Evolutionary conservation across 805 yeast genomes (phyloP), one percentile per base, ranked within the genome.

Genomic region (Candida argentea): DNA sequence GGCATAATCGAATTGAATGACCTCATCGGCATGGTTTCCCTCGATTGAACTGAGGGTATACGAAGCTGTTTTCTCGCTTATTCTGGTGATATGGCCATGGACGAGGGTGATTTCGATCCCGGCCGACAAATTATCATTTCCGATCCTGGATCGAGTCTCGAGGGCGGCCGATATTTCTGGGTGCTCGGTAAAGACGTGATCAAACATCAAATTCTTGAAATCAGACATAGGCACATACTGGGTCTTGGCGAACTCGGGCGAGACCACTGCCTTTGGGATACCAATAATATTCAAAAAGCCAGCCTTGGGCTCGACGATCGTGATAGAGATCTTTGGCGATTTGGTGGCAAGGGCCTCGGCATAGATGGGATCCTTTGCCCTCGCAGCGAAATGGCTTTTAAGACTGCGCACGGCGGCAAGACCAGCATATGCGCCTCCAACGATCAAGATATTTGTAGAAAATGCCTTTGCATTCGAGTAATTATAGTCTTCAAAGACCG

Each of bases 341-440:
- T 28, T 22, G 26, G 20, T 14, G 7, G 24, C 27, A 19, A 35
- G 21, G 13, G 31, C 28, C 4, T 31, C 18, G 2, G 33, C 26
- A 11, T 33, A 33, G 10, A 29, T 24, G 4, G 36, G 27, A 15
- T 29, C 30, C 4, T 16, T 12, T n/a, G 32, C 20, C 13, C 46
- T 32, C 16, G 39, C 39, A 12, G 28, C 33, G 23, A 54, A 42
- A 16, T 52, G 51, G 20, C 38, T 41, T 26, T 48, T 41, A 27
- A 59, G 38, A 6, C 55, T 43, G 22, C 44, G 47, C 5, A 58
- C 33, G 1, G 64, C 55, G 10, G 63, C 44, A 14, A 60, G 41
- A 2, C 67, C 67, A n/a, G 58, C 50, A 34, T 54, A 61, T 1
- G 65, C 51, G 2, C 67, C 66, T 2, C 66, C 67, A n/a, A 59